These are phyloP conservation scores for Azolla pinnata DNA, from an alignment of 75 land plant species.

Conservation along the genomic window DNA sequence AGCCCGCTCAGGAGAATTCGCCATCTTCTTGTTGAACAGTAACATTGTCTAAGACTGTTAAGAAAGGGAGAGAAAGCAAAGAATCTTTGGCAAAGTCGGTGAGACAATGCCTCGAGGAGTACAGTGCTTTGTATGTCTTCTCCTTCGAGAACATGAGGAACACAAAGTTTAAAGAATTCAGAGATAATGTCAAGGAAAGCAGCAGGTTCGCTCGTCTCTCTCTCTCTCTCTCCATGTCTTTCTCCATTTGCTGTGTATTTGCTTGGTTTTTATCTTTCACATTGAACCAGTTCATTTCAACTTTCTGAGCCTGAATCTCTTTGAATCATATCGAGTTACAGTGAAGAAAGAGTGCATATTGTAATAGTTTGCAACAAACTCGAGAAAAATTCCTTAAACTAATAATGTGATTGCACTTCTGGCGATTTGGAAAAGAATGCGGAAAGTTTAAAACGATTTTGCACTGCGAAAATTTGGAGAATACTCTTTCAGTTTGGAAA, in stretches of 20 bases:
- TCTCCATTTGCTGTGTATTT: conserved; percentile 5
- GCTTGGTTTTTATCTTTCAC: background rate
- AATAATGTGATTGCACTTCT: too few species aligned
- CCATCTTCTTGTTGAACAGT: conserved; percentile 33
- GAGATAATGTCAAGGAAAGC: conserved; percentile 58
- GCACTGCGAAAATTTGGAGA: too few species aligned
- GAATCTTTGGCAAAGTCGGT: conserved; percentile 55
- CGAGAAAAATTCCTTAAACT: too few species aligned
- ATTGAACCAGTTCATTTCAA: background rate
- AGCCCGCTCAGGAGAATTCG: conserved; percentile 5
- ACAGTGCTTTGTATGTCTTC: conserved; percentile 54
- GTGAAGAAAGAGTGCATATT: too few species aligned
- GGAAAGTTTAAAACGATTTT: too few species aligned
- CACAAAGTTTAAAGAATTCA: conserved; percentile 71
- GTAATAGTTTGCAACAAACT: too few species aligned
- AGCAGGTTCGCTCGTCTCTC: conserved; percentile 65
- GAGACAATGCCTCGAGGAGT: conserved; percentile 53
- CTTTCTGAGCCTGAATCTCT: background rate
- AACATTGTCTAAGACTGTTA: conserved; percentile 86
- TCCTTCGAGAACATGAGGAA: conserved; percentile 93
- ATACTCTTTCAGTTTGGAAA: too few species aligned
- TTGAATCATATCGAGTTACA: too few species aligned
- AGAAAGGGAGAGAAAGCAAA: conserved; percentile 75
- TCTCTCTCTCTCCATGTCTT: too few species aligned
- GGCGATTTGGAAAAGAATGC: too few species aligned